Base-by-base conservation (phyloP, 129 eudicot species). In the Solidago caesia region DNA sequence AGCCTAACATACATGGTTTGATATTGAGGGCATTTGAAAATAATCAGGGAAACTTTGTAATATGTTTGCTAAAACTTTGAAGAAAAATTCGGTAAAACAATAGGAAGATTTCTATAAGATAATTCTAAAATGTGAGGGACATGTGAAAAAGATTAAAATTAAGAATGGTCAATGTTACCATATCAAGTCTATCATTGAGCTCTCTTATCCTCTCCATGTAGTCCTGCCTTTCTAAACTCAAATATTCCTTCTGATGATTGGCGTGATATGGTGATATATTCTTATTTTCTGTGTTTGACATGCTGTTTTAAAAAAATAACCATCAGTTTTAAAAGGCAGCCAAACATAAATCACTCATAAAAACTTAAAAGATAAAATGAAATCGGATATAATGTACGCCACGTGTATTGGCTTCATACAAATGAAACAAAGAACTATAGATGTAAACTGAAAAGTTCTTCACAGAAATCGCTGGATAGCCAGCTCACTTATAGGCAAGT, bases 171-270 rank as follows among this genome's bases (percentile, higher is more conserved):
- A 56, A 57, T 8, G 14, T 21, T 75, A 79, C 86, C 86, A 68
- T 55, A 70, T 74, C 83, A 73, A 83, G 78, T 69, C 75, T 74
- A 58, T 53, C 61, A 70, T 78, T 78, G 70, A 83, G 8, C 63
- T 83, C 80, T 55, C 33, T 79, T 64, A 83, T 74, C 57, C 74
- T 75, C 66, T 69, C 75, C 68, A 79, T 64, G 81, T 83, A 83
- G 57, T 64, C 81, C 15, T 64, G 55, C 15, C 69, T 33, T 6
- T 39, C 1, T 55, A 48, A 71, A 79, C 68, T 64, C 41, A 53
- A 11, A 49, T 44, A 41, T 51, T 78, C 77, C 16, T 27, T 68
- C 10, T 29, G 45, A 33, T 33, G 39, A 3, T 64, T 48, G 21
- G 67, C 66, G 13, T 68, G 49, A 49, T 66, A 79, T 42, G 45